These are phyloP conservation scores for Fusarium staphyleae DNA, from an alignment of 2,329 filamentous ascomycete species.

Conservation along the genomic window DNA sequence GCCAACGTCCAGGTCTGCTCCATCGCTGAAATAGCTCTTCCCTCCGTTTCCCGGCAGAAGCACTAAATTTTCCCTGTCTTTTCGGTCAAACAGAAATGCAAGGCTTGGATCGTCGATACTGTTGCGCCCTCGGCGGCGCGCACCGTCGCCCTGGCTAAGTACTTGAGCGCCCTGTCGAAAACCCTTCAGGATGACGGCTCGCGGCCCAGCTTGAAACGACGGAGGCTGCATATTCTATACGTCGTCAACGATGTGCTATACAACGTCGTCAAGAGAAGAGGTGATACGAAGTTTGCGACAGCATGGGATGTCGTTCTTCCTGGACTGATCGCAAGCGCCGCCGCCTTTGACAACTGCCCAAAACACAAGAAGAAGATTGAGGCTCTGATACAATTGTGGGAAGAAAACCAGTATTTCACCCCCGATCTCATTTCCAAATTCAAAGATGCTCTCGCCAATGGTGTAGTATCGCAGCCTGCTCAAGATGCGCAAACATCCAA, in stretches of 20 bases:
- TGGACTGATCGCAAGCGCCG: constrained; percentile 65
- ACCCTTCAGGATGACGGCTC: constrained; percentile 43
- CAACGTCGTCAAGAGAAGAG: constrained; percentile 64
- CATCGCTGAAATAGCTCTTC: constrained; percentile 41
- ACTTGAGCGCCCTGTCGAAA: constrained; percentile 72
- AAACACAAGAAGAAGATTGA: constrained; percentile 72
- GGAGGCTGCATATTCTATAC: constrained; percentile 78
- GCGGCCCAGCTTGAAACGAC: constrained; percentile 67
- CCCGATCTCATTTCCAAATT: constrained; percentile 63
- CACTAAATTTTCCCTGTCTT: constrained; percentile 40
- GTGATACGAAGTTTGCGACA: constrained; percentile 60
- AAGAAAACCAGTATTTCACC: constrained; percentile 68
- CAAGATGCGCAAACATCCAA: constrained; percentile 32
- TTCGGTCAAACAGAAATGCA: constrained; percentile 74
- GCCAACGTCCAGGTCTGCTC: constrained; percentile 88
- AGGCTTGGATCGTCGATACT: constrained; percentile 81
- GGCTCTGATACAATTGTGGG: constrained; percentile 73
- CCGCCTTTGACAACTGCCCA: constrained; percentile 65
- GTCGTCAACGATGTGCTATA: constrained; percentile 80
- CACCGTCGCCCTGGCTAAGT: constrained; percentile 74
- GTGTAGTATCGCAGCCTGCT: constrained; percentile 36
- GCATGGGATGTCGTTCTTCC: constrained; percentile 66
- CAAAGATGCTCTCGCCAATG: constrained; percentile 61
- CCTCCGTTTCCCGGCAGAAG: constrained; percentile 36
- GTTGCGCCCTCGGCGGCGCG: constrained; percentile 72